Evolutionary conservation across 2,329 filamentous ascomycete genomes (phyloP).

Genomic region (Diaporthe ilicicola): DNA sequence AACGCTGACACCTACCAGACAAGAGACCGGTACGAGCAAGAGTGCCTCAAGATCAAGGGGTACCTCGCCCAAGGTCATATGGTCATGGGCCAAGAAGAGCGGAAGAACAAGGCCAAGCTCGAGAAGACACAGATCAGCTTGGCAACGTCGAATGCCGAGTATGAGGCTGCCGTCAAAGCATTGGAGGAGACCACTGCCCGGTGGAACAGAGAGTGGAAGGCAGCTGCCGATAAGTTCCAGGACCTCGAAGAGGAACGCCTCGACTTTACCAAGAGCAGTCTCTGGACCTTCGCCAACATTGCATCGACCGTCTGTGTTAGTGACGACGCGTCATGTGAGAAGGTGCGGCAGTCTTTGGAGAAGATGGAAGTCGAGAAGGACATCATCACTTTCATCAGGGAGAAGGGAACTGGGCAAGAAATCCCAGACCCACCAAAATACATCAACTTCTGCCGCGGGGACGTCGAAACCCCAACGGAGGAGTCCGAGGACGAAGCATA

Average conservation of each 20-base stretch:
- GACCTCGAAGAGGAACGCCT: slow-evolving; percentile 96
- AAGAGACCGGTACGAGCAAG: slow-evolving; percentile 94
- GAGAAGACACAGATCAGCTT: slow-evolving; percentile 99
- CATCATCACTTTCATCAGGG: slow-evolving; percentile 86
- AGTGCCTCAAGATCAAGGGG: slow-evolving; percentile 97
- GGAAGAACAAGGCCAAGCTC: slow-evolving; percentile 97
- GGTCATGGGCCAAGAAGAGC: slow-evolving; percentile 99
- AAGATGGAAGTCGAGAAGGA: slow-evolving; percentile 98
- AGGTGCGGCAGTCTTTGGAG: slow-evolving; percentile 91
- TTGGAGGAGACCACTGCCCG: slow-evolving; percentile 93
- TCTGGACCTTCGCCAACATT: slow-evolving; percentile 98
- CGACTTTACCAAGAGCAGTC: slow-evolving; percentile 96
- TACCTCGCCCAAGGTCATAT: slow-evolving; percentile 98
- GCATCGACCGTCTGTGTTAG: slow-evolving; percentile 97
- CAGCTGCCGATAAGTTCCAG: slow-evolving; percentile 98
- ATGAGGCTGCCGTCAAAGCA: slow-evolving; percentile 90
- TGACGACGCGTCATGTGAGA: slow-evolving; percentile 96
- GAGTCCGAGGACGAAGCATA: slow-evolving; percentile 82
- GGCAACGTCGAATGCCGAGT: slow-evolving; percentile 89
- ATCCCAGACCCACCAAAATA: slow-evolving; percentile 97
- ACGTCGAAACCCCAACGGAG: slow-evolving; percentile 84
- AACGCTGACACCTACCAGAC: slow-evolving; percentile 60
- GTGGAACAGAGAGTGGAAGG: slow-evolving; percentile 99
- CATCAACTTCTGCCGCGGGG: slow-evolving; percentile 97
- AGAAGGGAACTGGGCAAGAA: slow-evolving; percentile 91